Conservation (phyloP, 768 basidiomycete genomes). For the Neoboletus magnificus region DNA sequence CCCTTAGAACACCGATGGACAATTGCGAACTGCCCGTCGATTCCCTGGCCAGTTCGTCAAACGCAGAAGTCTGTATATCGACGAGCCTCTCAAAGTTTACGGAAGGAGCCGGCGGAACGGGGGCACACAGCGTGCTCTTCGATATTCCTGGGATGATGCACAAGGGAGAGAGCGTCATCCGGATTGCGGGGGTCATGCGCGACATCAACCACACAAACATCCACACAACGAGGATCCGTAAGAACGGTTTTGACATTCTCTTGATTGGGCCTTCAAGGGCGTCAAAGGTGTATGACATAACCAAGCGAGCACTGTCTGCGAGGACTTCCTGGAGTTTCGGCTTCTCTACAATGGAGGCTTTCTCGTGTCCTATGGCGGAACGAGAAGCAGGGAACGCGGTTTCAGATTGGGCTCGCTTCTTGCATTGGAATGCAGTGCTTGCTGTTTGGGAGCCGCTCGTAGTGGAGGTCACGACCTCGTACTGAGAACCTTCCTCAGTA, state of each 20-base stretch:
- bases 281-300: slow-evolving; percentile 43
- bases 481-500: slow-evolving; percentile 11
- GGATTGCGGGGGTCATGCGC: slow-evolving; percentile 42
- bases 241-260: slow-evolving; percentile 55
- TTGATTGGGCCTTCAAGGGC: slow-evolving; percentile 45
- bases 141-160: slow-evolving; percentile 63
- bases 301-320: slow-evolving; percentile 23
- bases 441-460: slow-evolving; percentile 5
- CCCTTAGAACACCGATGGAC: slow-evolving; percentile 67
- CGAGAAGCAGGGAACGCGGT: slow-evolving; percentile 19
- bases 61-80: slow-evolving; percentile 56
- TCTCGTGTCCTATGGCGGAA: too few relatives aligned
- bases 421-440: slow-evolving; percentile 19
- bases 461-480: slow-evolving; percentile 1
- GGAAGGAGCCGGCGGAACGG: slow-evolving; percentile 23
- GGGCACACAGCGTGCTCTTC: slow-evolving; percentile 41
- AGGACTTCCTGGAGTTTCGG: slow-evolving; percentile 23
- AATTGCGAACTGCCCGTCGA: slow-evolving; percentile 56
- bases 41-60: slow-evolving; percentile 61
- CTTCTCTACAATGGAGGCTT: slow-evolving; percentile 26
- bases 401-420: slow-evolving; percentile 29
- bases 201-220: slow-evolving; percentile 45
- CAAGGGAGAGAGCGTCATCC: slow-evolving; percentile 50
- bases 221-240: slow-evolving; percentile 49
- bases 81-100: slow-evolving; percentile 62